Conservation (phyloP, 495 filamentous ascomycete genomes). For the Massariosphaeria phaeospora region DNA sequence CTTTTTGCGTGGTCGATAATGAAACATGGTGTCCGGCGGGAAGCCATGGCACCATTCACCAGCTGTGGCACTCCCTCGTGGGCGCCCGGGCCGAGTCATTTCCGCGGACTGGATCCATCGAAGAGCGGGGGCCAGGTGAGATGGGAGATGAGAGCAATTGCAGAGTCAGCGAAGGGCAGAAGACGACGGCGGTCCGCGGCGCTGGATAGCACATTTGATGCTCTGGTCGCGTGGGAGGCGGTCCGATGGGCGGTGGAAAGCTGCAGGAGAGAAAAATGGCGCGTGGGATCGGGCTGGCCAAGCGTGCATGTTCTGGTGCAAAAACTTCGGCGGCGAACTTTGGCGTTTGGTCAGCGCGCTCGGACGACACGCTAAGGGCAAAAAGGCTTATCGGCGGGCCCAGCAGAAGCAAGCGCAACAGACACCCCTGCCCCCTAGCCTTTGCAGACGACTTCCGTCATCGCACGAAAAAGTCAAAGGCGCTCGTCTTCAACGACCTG, state of each 20-base stretch:
- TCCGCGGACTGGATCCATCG: neutral
- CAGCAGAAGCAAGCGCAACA: slow-evolving; percentile 12
- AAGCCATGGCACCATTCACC: neutral
- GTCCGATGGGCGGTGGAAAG: neutral
- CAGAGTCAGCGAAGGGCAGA: neutral
- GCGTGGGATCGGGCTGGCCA: slow-evolving; percentile 12
- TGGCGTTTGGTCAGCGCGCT: slow-evolving; percentile 3
- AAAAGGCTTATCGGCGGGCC: slow-evolving; percentile 14
- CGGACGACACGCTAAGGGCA: too few relatives aligned
- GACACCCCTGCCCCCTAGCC: neutral
- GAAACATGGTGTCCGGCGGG: too few relatives aligned
- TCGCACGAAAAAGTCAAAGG: slow-evolving; percentile 10
- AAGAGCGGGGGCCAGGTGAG: neutral
- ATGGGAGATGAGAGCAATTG: slow-evolving; percentile 2
- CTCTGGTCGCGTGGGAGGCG: neutral
- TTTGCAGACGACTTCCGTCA: slow-evolving; percentile 8
- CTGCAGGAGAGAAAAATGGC: slow-evolving; percentile 3
- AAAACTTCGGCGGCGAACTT: neutral
- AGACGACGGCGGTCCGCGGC: neutral
- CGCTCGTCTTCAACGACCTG: neutral
- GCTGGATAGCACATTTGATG: neutral
- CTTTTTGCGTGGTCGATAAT: too few relatives aligned
- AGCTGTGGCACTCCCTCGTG: slow-evolving; percentile 4
- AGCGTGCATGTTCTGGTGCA: neutral
- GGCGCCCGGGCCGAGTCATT: neutral